These are phyloP conservation scores for Chrysanthemum lavandulifolium DNA, from an alignment of 129 eudicot species.

Conservation along the genomic window DNA sequence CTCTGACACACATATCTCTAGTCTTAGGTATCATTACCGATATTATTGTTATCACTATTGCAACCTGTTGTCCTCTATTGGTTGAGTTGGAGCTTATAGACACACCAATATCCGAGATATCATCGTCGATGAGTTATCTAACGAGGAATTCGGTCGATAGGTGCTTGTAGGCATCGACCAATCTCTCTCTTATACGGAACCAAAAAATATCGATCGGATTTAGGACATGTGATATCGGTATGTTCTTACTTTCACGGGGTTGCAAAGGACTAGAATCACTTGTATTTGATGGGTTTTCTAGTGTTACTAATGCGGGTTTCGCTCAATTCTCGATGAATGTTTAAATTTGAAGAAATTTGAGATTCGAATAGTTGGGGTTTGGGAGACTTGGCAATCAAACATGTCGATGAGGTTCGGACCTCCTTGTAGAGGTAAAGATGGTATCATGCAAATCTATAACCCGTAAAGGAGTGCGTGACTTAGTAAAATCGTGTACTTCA, in stretches of 20 bases:
- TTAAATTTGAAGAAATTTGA: conserved; percentile 52
- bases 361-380: conserved; percentile 36
- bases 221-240: conserved; percentile 50
- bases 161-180: conserved; percentile 33
- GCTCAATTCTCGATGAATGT: conserved; percentile 46
- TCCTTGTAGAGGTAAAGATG: conserved; percentile 53
- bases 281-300: conserved; percentile 54
- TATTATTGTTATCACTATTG: conserved; percentile 34
- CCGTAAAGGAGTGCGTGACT: conserved; percentile 41
- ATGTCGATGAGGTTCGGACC: conserved; percentile 30
- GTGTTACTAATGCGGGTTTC: conserved; percentile 68
- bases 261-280: conserved; percentile 51
- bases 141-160: conserved; percentile 47
- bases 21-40: conserved; percentile 52
- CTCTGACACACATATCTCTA: conserved; percentile 47
- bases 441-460: conserved; percentile 47
- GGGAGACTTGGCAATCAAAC: conserved; percentile 50
- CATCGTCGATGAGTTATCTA: conserved; percentile 37
- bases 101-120: conserved; percentile 37
- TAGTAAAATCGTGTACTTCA: conserved; percentile 29
- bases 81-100: conserved; percentile 71
- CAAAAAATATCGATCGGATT: conserved; percentile 31
- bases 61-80: conserved; percentile 41
- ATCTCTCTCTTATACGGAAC: conserved; percentile 55
- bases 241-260: conserved; percentile 59